A percentile compares a stretch with the other conserved stretches of the same genome.
Conservation (phyloP, 805 yeast species). For the Kurtzmaniella fragi region DNA sequence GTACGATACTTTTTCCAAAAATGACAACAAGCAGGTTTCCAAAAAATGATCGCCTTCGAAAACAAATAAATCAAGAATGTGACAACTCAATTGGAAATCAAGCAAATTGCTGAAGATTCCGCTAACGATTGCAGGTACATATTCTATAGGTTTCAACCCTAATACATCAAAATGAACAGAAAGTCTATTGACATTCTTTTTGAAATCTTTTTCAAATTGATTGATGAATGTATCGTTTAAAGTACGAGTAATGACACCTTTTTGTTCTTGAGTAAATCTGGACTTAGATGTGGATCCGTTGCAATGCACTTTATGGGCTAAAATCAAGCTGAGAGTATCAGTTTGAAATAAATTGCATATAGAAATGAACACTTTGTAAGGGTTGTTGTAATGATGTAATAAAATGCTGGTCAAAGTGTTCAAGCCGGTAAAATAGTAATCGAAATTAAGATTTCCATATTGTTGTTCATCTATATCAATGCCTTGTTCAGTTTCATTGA, state of each 20-base stretch:
- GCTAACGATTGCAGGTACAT: constrained; percentile 37
- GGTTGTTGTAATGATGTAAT: constrained; percentile 26
- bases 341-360: constrained; percentile 34
- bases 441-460: constrained; percentile 4
- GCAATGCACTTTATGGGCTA: constrained; percentile 7
- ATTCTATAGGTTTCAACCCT: constrained; percentile 36
- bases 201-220: constrained; percentile 46
- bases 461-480: constrained; percentile 10
- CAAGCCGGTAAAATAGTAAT: constrained; percentile 31
- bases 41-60: constrained; percentile 57
- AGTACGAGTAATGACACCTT: constrained; percentile 2
- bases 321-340: constrained; percentile 17
- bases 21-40: constrained; percentile 48
- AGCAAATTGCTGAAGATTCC: constrained; percentile 43
- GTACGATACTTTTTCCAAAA: constrained; percentile 41
- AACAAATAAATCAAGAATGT: constrained; percentile 53
- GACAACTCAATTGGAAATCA: constrained; percentile 41
- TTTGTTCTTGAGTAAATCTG: constrained; percentile 1
- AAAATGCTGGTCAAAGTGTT: constrained; percentile 37
- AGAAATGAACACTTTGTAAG: constrained; percentile 33
- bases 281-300: not conserved
- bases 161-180: constrained; percentile 45
- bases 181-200: constrained; percentile 37
- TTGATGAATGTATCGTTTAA: constrained; percentile 9
- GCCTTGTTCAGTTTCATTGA: constrained; percentile 8